Conservation (phyloP, 2,329 filamentous ascomycete genomes). For the Paecilomyces formosus region DNA sequence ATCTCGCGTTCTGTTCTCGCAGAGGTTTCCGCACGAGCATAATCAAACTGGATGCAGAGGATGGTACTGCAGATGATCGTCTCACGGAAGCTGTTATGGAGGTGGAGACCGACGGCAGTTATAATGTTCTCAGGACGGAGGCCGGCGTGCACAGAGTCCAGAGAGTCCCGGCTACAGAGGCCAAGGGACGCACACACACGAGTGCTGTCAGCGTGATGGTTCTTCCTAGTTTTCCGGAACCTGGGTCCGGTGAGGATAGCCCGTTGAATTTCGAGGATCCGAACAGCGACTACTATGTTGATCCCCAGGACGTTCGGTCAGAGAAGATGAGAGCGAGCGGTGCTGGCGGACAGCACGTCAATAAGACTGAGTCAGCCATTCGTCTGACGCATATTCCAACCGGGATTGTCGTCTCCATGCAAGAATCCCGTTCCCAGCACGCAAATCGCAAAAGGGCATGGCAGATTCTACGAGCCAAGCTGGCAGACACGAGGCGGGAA, state of each 20-base stretch:
- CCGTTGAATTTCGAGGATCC: conserved; percentile 69
- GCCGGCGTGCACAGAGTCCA: conserved; percentile 94
- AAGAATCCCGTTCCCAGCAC: conserved; percentile 84
- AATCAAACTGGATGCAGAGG: conserved; percentile 75
- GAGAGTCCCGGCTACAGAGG: conserved; percentile 84
- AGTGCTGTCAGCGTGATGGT: conserved; percentile 90
- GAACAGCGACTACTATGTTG: conserved; percentile 83
- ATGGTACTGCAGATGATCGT: conserved; percentile 56
- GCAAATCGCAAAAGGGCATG: conserved; percentile 84
- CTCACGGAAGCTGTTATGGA: conserved; percentile 85
- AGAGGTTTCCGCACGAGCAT: conserved; percentile 59
- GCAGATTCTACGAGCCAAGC: conserved; percentile 70
- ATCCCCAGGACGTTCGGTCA: conserved; percentile 69
- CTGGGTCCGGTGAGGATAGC: conserved; percentile 41
- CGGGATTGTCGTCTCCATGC: conserved; percentile 79
- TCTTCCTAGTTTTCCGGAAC: conserved; percentile 67
- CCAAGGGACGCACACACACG: conserved; percentile 85
- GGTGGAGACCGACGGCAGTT: conserved; percentile 67
- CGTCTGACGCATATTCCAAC: conserved; percentile 86
- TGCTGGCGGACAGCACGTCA: conserved; percentile 94
- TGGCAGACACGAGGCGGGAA: conserved; percentile 74
- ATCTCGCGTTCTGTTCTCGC: conserved; percentile 66
- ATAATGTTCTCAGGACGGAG: conserved; percentile 74
- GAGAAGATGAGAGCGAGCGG: conserved; percentile 91
- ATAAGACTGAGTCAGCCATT: conserved; percentile 94